phyloP scores from a whole-genome alignment of 192 early-diverging fungal species.

The Ambispora gerdemannii region DNA sequence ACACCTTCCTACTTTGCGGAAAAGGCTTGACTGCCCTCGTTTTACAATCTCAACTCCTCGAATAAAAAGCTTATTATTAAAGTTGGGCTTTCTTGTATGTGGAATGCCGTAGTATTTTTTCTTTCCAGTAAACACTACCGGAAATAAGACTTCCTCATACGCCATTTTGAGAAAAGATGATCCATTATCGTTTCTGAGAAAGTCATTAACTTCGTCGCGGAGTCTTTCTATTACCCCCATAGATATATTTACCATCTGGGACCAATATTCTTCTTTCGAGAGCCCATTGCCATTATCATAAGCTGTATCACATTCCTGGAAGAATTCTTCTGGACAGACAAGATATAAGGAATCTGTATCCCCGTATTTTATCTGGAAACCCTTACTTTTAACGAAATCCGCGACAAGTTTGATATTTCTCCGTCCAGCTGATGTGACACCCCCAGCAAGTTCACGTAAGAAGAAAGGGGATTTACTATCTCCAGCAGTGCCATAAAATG shows the following conservation, averaged over 20 bases:
- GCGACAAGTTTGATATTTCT: conserved; percentile 14
- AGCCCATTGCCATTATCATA: not conserved
- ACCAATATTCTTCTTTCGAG: conserved; percentile 2
- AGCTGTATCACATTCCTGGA: conserved; percentile 8
- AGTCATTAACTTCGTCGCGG: not conserved
- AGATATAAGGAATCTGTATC: conserved; percentile 30
- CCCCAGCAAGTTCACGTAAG: not conserved
- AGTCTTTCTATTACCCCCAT: not conserved
- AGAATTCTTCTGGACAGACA: not conserved
- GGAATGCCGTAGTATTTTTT: not conserved
- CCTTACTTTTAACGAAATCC: not conserved
- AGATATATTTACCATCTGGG: conserved; percentile 17
- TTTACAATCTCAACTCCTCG: conserved; percentile 21
- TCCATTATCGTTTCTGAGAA: conserved; percentile 13
- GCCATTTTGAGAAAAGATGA: conserved; percentile 24
- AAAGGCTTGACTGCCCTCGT: not conserved
- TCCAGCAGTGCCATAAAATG: conserved; percentile 6
- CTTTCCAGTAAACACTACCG: conserved; percentile 20
- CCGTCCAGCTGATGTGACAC: conserved; percentile 1
- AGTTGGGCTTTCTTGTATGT: not conserved
- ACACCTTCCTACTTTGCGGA: not conserved
- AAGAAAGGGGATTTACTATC: conserved; percentile 14
- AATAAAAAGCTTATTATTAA: conserved; percentile 12
- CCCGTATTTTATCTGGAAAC: not conserved
- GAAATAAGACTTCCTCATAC: conserved; percentile 22